These are phyloP conservation scores for Forsythia suspensa DNA, from an alignment of 257 asterid genomes.

Conservation along the genomic window DNA sequence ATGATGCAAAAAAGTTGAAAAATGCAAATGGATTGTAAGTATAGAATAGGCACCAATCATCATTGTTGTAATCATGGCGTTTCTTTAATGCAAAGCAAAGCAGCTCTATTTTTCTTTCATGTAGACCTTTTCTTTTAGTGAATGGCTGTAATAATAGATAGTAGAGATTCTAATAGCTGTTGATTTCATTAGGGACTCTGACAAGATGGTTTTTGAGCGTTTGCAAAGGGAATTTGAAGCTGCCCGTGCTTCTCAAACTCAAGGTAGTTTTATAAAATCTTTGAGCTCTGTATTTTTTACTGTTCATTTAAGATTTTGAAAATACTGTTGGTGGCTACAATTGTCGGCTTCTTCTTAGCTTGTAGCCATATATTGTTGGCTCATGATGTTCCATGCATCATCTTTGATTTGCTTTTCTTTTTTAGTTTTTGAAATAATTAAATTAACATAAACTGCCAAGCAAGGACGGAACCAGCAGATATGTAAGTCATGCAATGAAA, in stretches of 20 bases:
- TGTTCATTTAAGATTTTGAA: background rate
- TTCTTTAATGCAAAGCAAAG: background rate
- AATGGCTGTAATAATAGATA: conserved; percentile 4
- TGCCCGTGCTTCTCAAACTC: conserved; percentile 85
- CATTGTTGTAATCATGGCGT: background rate
- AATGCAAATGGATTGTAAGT: background rate
- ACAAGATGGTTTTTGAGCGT: conserved; percentile 84
- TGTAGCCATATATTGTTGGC: conserved; percentile 10
- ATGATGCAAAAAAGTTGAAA: background rate
- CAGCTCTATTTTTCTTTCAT: conserved; percentile 3
- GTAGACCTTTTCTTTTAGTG: background rate
- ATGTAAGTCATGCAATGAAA: background rate
- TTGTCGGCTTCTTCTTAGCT: background rate
- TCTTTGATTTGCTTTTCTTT: background rate
- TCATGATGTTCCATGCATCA: background rate
- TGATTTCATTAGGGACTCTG: conserved; percentile 75
- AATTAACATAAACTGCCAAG: background rate
- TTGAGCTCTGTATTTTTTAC: background rate
- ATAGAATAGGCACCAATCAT: background rate
- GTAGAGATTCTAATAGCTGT: conserved; percentile 27
- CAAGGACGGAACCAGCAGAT: background rate
- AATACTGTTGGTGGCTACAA: conserved; percentile 1
- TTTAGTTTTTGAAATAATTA: background rate
- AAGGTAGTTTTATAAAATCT: conserved; percentile 53
- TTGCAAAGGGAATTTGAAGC: conserved; percentile 87